Evolutionary conservation across 495 filamentous ascomycete genomes (phyloP).

Genomic region (Annulohypoxylon stygium): DNA sequence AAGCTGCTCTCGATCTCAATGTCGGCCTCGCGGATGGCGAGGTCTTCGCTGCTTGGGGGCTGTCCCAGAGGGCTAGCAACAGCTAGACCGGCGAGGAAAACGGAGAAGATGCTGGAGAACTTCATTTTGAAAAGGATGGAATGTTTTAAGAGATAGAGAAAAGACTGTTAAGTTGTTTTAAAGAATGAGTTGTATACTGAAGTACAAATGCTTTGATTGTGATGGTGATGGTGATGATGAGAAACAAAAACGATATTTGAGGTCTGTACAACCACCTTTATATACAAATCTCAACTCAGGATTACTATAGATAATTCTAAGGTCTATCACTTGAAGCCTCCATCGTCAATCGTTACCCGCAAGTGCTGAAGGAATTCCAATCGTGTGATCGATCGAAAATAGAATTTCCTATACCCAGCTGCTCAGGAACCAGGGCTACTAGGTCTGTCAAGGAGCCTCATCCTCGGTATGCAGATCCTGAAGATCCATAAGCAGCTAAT

Average conservation of each 20-base stretch:
- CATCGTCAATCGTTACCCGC: background rate
- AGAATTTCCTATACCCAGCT: slow-evolving; percentile 3
- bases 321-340: background rate
- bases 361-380: background rate
- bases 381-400: slow-evolving; percentile 6
- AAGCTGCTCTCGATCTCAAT: background rate
- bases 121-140: background rate
- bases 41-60: slow-evolving; percentile 2
- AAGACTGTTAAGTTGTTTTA: background rate
- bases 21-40: background rate
- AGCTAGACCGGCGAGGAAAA: background rate
- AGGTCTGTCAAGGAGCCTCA: background rate
- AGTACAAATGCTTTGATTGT: background rate
- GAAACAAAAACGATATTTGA: background rate
- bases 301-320: background rate
- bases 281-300: background rate
- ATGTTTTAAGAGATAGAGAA: background rate
- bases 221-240: background rate
- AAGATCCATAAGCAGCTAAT: background rate
- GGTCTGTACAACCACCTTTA: background rate
- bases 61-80: background rate
- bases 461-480: background rate
- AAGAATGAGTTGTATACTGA: background rate
- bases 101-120: background rate
- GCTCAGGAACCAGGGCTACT: background rate